Evolutionary conservation across 116 monocot genomes (phyloP), one percentile per base, ranked within the genome.

Genomic region (Zostera marina): DNA sequence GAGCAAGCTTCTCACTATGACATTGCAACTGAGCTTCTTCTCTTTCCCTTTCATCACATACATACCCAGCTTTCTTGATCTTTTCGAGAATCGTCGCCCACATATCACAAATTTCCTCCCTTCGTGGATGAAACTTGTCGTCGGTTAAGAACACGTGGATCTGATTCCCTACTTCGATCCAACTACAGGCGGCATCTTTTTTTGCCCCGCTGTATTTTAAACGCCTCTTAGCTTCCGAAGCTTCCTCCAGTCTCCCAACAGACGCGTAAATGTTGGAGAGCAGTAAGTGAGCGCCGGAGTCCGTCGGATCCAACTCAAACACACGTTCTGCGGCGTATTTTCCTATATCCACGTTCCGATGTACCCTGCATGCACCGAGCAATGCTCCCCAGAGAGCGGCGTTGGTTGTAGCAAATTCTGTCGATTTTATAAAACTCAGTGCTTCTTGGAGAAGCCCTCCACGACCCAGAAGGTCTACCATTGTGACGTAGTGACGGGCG

Each of bases 191-290:
- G 52, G 76, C 66, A 12, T 71, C 70, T 25, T 76, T 76, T 52
- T 71, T 67, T 12, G 67, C 56, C 8, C 76, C 76, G 38, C 9
- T 52, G 3, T 68, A 57, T 70, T 66, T 70, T 70, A 76, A 73
- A 48, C 58, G 17, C 21, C 67, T 63, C 60, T 85, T 81, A 19
- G 81, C 68, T 51, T 46, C 73, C 9, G 74, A 76, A 0, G 91
- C 69, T 3, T 81, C 91, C 41, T 63, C 60, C 81, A 79, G 81
- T 52, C 58, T 65, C 12, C 85, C 84, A 10, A 40, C 63, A 0
- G 72, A 60, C 4, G 91, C 66, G 72, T 81, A 91, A 1, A 81
- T 65, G 48, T 85, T 91, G 4, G 81, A 81, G 8, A 91, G 70
- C 61, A 84, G 20, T 59, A 77, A 79, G 47, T 72, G 70, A 39